Evolutionary conservation across 345 rosid species (phyloP), one percentile per base, ranked within the genome.

Genomic region (Populus deltoides): DNA sequence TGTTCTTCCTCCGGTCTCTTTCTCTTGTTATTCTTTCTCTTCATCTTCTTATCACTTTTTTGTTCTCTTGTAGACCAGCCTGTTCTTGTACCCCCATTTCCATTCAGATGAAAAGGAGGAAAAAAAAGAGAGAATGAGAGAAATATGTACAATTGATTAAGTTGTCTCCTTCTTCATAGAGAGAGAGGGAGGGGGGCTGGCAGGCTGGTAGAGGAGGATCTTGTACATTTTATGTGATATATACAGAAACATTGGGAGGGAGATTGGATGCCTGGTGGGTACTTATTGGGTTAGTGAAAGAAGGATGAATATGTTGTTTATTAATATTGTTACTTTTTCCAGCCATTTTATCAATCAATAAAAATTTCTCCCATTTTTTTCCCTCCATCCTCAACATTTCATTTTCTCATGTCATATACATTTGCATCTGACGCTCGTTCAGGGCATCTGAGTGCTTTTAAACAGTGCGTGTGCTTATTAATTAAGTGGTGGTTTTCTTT

Each of bases 211-310:
- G 87, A 77, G 33, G 85, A 82, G 80, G 84, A 79, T 78, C 45
- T 83, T 79, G 89, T 87, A 87, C 83, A 82, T 90, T 80, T 88
- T 83, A 83, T 81, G 89, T 86, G 85, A 81, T 82, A 83, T 85
- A 87, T 90, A 87, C 88, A 80, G 82, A 82, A 70, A 81, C 20
- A 79, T 79, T 79, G 85, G 88, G 80, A 68, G 88, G 85, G 87
- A 85, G 77, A 76, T 78, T 80, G 85, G 86, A 79, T 72, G 80
- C 72, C 77, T 83, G 88, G 89, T 79, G 87, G 87, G 86, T 88
- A 78, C 82, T 87, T 80, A 73, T 83, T 82, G 86, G 89, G 86
- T 77, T 85, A 81, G 87, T 81, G 91, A 79, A 76, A 35, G 85
- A 75, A 75, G 86, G 88, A 76, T 81, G 83, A 77, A 86, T 78